Conservation (phyloP, 148 eudicot species). For the Nepenthes gracilis region DNA sequence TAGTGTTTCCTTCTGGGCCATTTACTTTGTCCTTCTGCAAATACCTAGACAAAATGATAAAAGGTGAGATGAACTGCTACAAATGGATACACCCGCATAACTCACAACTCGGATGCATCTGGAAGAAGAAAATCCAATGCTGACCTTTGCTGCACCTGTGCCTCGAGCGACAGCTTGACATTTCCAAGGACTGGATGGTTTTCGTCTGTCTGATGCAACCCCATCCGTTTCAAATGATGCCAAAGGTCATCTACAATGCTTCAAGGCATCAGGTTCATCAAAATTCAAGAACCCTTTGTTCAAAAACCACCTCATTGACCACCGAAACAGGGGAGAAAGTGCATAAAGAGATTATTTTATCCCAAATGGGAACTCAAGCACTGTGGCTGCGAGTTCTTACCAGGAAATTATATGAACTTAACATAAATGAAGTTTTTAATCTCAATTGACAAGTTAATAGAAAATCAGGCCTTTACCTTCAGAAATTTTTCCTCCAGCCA, state of each 20-base stretch:
- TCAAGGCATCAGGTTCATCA: neutral
- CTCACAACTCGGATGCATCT: neutral
- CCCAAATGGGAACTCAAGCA: too few relatives aligned
- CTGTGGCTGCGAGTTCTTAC: too few relatives aligned
- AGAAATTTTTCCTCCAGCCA: slow-evolving; percentile 73
- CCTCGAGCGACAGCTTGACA: slow-evolving; percentile 59
- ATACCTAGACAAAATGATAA: slow-evolving; percentile 27
- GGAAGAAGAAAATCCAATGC: slow-evolving; percentile 1
- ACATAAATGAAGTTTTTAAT: neutral
- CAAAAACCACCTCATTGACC: too few relatives aligned
- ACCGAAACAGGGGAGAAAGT: too few relatives aligned
- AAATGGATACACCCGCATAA: neutral
- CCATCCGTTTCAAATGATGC: slow-evolving; percentile 86
- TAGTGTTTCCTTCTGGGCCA: slow-evolving; percentile 78
- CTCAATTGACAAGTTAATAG: neutral
- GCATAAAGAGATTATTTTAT: too few relatives aligned
- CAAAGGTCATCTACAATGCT: slow-evolving; percentile 57
- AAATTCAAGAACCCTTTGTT: neutral
- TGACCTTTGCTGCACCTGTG: slow-evolving; percentile 86
- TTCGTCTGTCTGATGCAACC: slow-evolving; percentile 69
- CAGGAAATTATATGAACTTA: too few relatives aligned
- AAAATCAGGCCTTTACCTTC: slow-evolving; percentile 46
- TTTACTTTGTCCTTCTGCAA: slow-evolving; percentile 81
- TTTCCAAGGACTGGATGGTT: slow-evolving; percentile 59
- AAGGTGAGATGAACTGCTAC: neutral